Percentiles rank a stretch among this genome's conserved stretches.
Evolutionary conservation across 1,284 basidiomycete genomes (phyloP).

Genomic region (Cryptococcus sp.): DNA sequence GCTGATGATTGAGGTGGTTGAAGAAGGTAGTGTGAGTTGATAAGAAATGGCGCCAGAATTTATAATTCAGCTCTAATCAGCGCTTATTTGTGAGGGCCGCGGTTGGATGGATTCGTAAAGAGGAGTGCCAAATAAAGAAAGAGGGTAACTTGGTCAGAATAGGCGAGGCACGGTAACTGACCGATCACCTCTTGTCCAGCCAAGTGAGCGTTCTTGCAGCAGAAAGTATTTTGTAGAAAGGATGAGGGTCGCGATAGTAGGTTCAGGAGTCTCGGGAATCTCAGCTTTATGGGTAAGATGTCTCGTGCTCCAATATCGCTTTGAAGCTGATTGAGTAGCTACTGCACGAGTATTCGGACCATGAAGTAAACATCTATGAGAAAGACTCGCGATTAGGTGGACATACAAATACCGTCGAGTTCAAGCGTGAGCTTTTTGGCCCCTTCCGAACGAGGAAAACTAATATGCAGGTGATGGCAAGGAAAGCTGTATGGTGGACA

Average conservation of each 20-base stretch:
- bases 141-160: too few relatives aligned
- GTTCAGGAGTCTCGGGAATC: conserved; percentile 72
- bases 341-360: conserved; percentile 71
- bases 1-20: not conserved
- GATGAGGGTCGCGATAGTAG: conserved; percentile 65
- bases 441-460: too few relatives aligned
- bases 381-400: conserved; percentile 65
- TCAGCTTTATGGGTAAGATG: conserved; percentile 66
- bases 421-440: conserved; percentile 42
- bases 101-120: too few relatives aligned
- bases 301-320: not conserved
- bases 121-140: too few relatives aligned
- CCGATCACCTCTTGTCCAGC: too few relatives aligned
- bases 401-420: conserved; percentile 71
- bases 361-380: conserved; percentile 76
- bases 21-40: not conserved
- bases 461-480: conserved; percentile 48
- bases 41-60: not conserved
- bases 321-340: conserved; percentile 42
- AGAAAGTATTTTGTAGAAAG: not conserved
- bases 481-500: conserved; percentile 60
- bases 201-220: too few relatives aligned
- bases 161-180: too few relatives aligned
- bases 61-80: too few relatives aligned
- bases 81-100: too few relatives aligned